Conservation (phyloP, 2,329 filamentous ascomycete genomes). For the Verticillium tricorpus region DNA sequence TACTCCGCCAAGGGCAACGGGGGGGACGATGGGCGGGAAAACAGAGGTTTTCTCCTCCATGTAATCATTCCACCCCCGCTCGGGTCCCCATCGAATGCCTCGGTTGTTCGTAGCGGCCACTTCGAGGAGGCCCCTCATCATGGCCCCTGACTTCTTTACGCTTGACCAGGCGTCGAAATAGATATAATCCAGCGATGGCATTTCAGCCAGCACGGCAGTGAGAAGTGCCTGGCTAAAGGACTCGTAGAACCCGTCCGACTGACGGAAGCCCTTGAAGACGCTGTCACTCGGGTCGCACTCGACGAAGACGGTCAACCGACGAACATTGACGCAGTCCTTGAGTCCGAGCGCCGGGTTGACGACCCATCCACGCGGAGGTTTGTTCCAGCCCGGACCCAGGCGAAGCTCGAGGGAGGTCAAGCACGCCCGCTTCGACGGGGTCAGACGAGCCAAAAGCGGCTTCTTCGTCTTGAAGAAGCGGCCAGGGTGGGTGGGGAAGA, state of each 20-base stretch:
- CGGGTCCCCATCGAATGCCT: conserved; percentile 61
- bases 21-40: neutral
- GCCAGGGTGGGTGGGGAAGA: conserved; percentile 63
- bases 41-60: conserved; percentile 30
- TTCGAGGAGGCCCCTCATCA: conserved; percentile 58
- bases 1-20: conserved; percentile 1
- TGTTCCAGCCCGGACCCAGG: conserved; percentile 68
- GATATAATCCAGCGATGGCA: conserved; percentile 53
- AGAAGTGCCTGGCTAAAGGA: conserved; percentile 58
- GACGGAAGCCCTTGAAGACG: conserved; percentile 64
- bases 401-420: conserved; percentile 65
- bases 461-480: conserved; percentile 69
- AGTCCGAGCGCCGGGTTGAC: conserved; percentile 63
- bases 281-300: conserved; percentile 67
- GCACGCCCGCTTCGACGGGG: conserved; percentile 51
- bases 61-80: conserved; percentile 60
- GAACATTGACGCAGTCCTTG: conserved; percentile 53
- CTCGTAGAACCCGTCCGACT: conserved; percentile 65
- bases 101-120: conserved; percentile 43
- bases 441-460: conserved; percentile 64
- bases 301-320: conserved; percentile 61
- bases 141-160: conserved; percentile 59
- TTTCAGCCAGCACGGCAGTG: conserved; percentile 46
- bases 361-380: conserved; percentile 66
- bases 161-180: conserved; percentile 67